Base-by-base conservation (phyloP, 108 stramenopile species). In the Phaeodactylum tricornutum region DNA sequence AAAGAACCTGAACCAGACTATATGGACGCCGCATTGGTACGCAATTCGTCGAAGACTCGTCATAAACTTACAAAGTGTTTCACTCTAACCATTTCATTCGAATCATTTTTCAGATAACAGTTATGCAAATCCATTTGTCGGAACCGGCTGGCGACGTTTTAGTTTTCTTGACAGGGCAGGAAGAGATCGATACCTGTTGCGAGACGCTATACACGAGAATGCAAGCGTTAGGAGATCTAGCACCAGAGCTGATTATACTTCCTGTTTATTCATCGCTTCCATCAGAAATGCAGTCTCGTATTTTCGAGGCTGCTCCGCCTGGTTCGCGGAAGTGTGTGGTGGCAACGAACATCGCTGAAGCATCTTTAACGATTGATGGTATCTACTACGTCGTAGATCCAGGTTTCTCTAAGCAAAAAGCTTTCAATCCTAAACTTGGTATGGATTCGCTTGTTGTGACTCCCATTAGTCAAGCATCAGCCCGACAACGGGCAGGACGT, bases 341-440 rank as follows among this genome's bases (percentile, higher is more conserved):
- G 7, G 96, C 98, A 15, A 99, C 96, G 15, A 99, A 99, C 55
- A 99, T 99, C 59, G 98, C 98, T 16, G 98, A 99, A 66, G 96
- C 98, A 6, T 96, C 94, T 4, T 59, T 99, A 47, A 99, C 98
- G 24, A 96, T 99, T 59, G 98, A 99, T 67, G 98, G 98, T 2
- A 96, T 99, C 50, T 96, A 95, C 67, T 99, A 99, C 55, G 98
- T 99, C 7, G 88, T 99, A 21, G 98, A 99, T 73, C 98, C 98
- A 39, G 98, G 98, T 1, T 96, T 99, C 55, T 81, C 78, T 29
- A 99, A 97, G 61, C 93, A 94, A 42, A 99, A 96, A 57, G 96
- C 88, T 16, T 99, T 86, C 75, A 99, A 97, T 59, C 66, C 98
- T 14, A 97, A 96, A 71, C 51, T 96, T 37, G 94, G 96, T 6